Evolutionary conservation across 148 eudicot species (phyloP), one percentile per base, ranked within the genome.

Genomic region (Amaranthus cruentus): DNA sequence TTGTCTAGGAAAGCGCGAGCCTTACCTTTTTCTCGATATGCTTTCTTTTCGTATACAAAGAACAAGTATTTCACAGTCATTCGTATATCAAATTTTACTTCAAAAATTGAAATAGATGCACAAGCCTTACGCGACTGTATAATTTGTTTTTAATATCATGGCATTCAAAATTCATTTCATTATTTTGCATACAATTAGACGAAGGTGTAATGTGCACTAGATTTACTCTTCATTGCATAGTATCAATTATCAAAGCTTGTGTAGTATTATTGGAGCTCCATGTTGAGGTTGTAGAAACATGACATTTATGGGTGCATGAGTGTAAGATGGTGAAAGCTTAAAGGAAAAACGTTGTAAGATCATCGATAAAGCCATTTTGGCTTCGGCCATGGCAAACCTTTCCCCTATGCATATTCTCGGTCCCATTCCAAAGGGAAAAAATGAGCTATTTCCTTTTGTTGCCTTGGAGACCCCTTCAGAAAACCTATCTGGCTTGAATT

Each of bases 331-430:
- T 5, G 80, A 77, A 62, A 77, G 80, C 75, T 77, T 43, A n/a
- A 71, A 71, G 7, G 80, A 77, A 71, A 71, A 28, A 28, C 38
- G 38, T 28, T 28, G 38, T 28, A 28, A 28, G 0, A 28, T 28
- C 38, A 28, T 28, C 38, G 38, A 28, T 28, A 28, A 28, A 28
- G 54, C 44, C 73, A 78, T 59, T 47, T 73, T 78, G 4, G 73
- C 77, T 73, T 78, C 73, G 4, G 54, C 62, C 21, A 68, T 68
- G 42, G 81, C 60, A 15, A 78, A 73, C 4, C 38, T 78, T 69
- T 78, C 77, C 6, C 77, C 81, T 47, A 78, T 73, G 54, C 77
- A 78, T 52, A 68, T 78, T 47, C 81, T 73, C 1, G 81, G 81
- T 21, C 81, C 81, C 77, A 76, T 67, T 13, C 73, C 69, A 28